A percentile compares a stretch with the other conserved stretches of the same genome.
phyloP scores from a whole-genome alignment of 2,329 filamentous ascomycete genomes.

The Diplodia intermedia region DNA sequence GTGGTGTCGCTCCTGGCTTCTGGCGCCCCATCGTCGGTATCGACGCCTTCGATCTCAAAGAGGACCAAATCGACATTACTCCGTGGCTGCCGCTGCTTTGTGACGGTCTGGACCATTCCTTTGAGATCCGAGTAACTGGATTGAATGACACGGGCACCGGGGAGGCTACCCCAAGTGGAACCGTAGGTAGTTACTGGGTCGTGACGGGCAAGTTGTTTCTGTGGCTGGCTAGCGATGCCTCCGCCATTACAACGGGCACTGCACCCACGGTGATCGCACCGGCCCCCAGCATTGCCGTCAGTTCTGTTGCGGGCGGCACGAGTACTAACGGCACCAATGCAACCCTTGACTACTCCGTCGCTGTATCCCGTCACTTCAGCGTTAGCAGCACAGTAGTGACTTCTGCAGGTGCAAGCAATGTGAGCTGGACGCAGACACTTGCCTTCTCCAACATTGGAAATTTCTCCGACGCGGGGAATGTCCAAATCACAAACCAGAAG shows the following conservation, averaged over 20 bases:
- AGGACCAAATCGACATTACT: constrained; percentile 83
- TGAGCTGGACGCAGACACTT: constrained; percentile 66
- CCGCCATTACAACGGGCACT: constrained; percentile 61
- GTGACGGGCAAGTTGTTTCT: constrained; percentile 81
- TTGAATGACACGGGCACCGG: constrained; percentile 62
- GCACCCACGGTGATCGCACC: constrained; percentile 47
- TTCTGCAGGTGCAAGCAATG: constrained; percentile 51
- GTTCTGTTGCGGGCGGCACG: constrained; percentile 55
- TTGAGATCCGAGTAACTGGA: constrained; percentile 72
- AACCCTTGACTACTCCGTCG: constrained; percentile 65
- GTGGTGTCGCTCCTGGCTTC: constrained; percentile 76
- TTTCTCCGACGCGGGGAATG: constrained; percentile 61
- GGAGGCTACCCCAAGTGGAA: constrained; percentile 53
- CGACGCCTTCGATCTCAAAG: constrained; percentile 78
- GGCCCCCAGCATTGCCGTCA: constrained; percentile 57
- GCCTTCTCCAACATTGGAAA: constrained; percentile 62
- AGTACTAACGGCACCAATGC: constrained; percentile 63
- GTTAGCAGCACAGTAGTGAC: constrained; percentile 62
- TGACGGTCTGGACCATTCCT: constrained; percentile 69
- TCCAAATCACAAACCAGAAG: constrained; percentile 61
- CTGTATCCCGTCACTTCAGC: constrained; percentile 62
- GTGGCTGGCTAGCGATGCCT: constrained; percentile 65
- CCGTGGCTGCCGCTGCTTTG: constrained; percentile 75
- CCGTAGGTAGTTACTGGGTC: constrained; percentile 73
- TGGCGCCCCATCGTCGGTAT: constrained; percentile 81